phyloP scores from a whole-genome alignment of 352 stramenopile species.

The Phytophthora sansomeana region DNA sequence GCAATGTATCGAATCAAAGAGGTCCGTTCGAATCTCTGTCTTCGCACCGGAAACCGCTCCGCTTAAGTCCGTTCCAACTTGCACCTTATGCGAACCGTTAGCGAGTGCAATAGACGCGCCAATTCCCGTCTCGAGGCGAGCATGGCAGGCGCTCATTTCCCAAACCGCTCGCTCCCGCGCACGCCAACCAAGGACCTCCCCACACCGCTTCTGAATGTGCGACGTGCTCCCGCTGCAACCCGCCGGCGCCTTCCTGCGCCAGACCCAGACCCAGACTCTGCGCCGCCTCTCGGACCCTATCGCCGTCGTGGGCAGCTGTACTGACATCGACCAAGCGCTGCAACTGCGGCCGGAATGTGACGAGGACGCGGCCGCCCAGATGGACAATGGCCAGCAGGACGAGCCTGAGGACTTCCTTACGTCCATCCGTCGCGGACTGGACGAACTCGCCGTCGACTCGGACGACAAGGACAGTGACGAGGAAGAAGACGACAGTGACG shows the following conservation, averaged over 20 bases:
- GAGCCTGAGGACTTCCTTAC: slow-evolving; percentile 41
- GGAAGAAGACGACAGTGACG: slow-evolving; percentile 32
- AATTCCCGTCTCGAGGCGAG: no score
- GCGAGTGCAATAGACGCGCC: slow-evolving; percentile 27
- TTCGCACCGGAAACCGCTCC: slow-evolving; percentile 21
- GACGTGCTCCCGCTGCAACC: slow-evolving; percentile 42
- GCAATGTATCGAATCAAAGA: background rate
- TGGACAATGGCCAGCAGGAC: slow-evolving; percentile 25
- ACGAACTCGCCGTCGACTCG: slow-evolving; percentile 30
- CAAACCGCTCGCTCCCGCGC: slow-evolving; percentile 30
- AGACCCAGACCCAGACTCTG: slow-evolving; percentile 10
- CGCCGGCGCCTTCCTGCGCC: slow-evolving; percentile 44
- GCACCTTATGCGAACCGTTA: slow-evolving; percentile 1
- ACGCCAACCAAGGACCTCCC: slow-evolving; percentile 17
- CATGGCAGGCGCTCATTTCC: slow-evolving; percentile 23
- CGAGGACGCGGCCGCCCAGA: slow-evolving; percentile 5
- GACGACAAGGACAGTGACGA: slow-evolving; percentile 33
- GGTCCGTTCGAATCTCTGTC: slow-evolving; percentile 22
- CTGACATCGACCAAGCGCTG: slow-evolving; percentile 39
- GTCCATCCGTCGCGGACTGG: slow-evolving; percentile 43
- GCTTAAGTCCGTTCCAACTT: slow-evolving; percentile 23
- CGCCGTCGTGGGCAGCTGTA: slow-evolving; percentile 32
- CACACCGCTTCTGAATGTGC: slow-evolving; percentile 24
- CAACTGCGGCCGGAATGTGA: slow-evolving; percentile 20
- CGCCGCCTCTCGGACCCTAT: slow-evolving; percentile 25